Percentiles rank a stretch among this genome's conserved stretches.
Conservation (phyloP, 768 basidiomycete genomes). For the Rhodotorula sphaerocarpa region DNA sequence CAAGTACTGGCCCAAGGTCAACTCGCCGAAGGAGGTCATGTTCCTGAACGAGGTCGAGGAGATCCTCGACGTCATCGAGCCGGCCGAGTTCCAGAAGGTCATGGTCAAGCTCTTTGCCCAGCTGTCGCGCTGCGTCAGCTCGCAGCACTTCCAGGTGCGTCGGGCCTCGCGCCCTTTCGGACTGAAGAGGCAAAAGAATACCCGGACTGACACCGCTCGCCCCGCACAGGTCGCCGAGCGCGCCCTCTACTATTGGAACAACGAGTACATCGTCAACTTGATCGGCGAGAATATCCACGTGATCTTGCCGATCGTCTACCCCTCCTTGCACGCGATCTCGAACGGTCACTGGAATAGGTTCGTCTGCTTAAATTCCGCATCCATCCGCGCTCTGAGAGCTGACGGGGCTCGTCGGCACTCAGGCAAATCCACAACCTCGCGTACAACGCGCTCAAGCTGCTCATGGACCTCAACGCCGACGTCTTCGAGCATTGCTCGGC, state of each 20-base stretch:
- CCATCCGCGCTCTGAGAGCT: no score
- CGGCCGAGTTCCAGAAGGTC: slow-evolving; percentile 90
- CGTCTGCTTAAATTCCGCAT: no score
- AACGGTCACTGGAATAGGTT: slow-evolving; percentile 96
- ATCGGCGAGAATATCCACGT: slow-evolving; percentile 90
- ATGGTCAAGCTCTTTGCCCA: slow-evolving; percentile 87
- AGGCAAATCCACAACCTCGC: slow-evolving; percentile 95
- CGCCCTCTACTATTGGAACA: slow-evolving; percentile 96
- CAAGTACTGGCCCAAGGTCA: slow-evolving; percentile 98
- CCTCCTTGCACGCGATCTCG: slow-evolving; percentile 88
- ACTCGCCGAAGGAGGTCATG: slow-evolving; percentile 99
- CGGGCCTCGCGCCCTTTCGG: neutral
- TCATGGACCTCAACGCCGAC: slow-evolving; percentile 96
- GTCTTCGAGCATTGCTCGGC: slow-evolving; percentile 88
- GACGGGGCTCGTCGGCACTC: no score
- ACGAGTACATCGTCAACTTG: slow-evolving; percentile 97
- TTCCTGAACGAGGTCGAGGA: slow-evolving; percentile 99
- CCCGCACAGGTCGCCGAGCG: slow-evolving; percentile 69
- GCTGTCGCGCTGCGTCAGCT: slow-evolving; percentile 92
- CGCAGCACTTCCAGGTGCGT: slow-evolving; percentile 85
- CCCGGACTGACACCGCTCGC: no score
- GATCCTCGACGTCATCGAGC: slow-evolving; percentile 95
- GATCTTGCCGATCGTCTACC: slow-evolving; percentile 93
- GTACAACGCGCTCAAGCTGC: slow-evolving; percentile 92
- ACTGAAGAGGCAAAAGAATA: no score